Conservation (phyloP, 1,139 yeast species). For the Oligophagozyma castellii region DNA sequence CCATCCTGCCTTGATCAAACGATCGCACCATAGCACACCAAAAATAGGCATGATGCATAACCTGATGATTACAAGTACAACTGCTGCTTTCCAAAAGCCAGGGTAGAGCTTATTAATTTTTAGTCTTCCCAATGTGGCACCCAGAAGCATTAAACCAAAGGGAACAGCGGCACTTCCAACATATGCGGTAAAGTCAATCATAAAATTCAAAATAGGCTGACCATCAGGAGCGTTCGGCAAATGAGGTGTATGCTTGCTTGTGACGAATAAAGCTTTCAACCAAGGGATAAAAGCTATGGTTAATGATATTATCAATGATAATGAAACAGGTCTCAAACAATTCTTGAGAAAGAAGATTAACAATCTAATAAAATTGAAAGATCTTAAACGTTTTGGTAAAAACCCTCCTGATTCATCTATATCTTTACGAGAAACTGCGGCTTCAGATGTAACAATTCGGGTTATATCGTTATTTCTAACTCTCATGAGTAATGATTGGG, state of each 20-base stretch:
- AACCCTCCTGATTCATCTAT: slow-evolving; percentile 6
- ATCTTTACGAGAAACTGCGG: slow-evolving; percentile 8
- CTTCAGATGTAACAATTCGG: slow-evolving; percentile 14
- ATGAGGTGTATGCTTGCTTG: slow-evolving; percentile 16
- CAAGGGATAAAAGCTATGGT: slow-evolving; percentile 71
- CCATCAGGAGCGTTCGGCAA: slow-evolving; percentile 62
- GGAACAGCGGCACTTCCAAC: slow-evolving; percentile 86
- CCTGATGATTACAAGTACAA: slow-evolving; percentile 32
- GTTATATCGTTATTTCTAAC: slow-evolving; percentile 6
- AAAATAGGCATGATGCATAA: slow-evolving; percentile 46
- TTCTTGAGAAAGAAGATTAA: slow-evolving; percentile 30
- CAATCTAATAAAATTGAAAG: slow-evolving; percentile 6
- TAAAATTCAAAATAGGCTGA: slow-evolving; percentile 67
- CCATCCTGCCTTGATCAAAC: slow-evolving; percentile 35
- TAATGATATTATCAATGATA: slow-evolving; percentile 42
- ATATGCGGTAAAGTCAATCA: slow-evolving; percentile 68
- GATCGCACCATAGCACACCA: slow-evolving; percentile 44
- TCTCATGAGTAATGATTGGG: slow-evolving; percentile 2
- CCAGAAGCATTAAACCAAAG: slow-evolving; percentile 62
- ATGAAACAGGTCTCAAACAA: slow-evolving; percentile 47
- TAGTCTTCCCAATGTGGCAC: slow-evolving; percentile 75
- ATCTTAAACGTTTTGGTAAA: slow-evolving; percentile 4
- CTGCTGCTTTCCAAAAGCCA: slow-evolving; percentile 57
- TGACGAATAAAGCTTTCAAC: slow-evolving; percentile 55
- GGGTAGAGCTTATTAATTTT: slow-evolving; percentile 43